Evolutionary conservation across 192 early-diverging fungal genomes (phyloP), one percentile per base, ranked within the genome.

Genomic region (Rhizophagus prolifer): DNA sequence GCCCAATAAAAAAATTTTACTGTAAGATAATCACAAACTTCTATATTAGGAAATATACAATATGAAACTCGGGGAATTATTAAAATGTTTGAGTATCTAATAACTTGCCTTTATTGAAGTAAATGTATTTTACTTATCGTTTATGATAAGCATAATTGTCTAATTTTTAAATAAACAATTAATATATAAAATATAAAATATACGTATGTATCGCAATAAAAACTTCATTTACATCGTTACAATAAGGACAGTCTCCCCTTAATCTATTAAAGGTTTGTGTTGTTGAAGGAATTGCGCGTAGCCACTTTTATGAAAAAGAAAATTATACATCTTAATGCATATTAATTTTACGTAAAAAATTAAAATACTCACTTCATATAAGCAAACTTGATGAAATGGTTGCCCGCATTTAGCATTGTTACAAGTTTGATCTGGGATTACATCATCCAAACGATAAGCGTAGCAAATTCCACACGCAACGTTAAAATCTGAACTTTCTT

Each of bases 381-480:
- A 58, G 66, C 75, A 76, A 54, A 16, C 19, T 58, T 47, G 63
- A 59, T 76, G 75, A 68, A 68, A 76, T 8, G 65, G 34, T 30
- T 68, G 64, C 13, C 75, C 75, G 58, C 75, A 76, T 54, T 76
- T 76, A 14, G 28, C 16, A 67, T 76, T 76, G 10, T 36, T 76
- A 68, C 75, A 76, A 12, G 75, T 58, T 59, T 76, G 65, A 23
- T 66, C 63, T 6, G 75, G 75, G 34, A 76, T 68, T 14, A 41
- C 36, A 50, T 28, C 41, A 23, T 76, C 66, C 21, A 68, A 58
- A 19, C 31, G 44, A 76, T 76, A 76, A 25, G 65, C 19, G 66
- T 76, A 76, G 16, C 75, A 76, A 54, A 76, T 76, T 23, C 61
- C 75, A 58, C 75, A 76, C 4, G 67, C 75, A 13, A 76, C 36